phyloP scores from a whole-genome alignment of 139 green algal genomes.

The Spirogloea muscicola region DNA sequence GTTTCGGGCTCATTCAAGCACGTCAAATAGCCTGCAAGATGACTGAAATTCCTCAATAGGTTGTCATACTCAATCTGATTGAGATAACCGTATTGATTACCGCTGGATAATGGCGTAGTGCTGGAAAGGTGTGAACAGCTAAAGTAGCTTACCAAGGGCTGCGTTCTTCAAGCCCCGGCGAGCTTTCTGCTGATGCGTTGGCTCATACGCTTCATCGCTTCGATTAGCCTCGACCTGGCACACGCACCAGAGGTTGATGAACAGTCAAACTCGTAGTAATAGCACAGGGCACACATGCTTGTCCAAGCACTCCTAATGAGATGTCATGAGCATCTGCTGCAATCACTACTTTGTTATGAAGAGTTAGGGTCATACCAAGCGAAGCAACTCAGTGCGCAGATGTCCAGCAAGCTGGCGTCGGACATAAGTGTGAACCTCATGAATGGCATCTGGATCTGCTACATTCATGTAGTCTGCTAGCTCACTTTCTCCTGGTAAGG shows the following conservation, averaged over 20 bases:
- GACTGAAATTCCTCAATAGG: too few relatives aligned
- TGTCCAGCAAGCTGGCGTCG: conserved; percentile 63
- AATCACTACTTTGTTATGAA: too few relatives aligned
- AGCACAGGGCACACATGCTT: too few relatives aligned
- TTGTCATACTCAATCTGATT: too few relatives aligned
- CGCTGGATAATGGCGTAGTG: too few relatives aligned
- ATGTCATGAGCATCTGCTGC: too few relatives aligned
- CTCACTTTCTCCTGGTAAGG: conserved; percentile 67
- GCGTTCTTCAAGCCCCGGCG: conserved; percentile 79
- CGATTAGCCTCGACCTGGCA: conserved; percentile 41
- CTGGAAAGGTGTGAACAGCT: too few relatives aligned
- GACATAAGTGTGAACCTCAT: conserved; percentile 68
- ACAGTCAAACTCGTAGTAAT: too few relatives aligned
- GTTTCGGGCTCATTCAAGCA: conserved; percentile 64
- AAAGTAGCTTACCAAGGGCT: conserved; percentile 63
- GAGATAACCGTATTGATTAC: too few relatives aligned
- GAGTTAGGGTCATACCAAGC: too few relatives aligned
- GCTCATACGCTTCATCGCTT: conserved; percentile 58
- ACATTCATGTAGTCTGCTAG: conserved; percentile 71
- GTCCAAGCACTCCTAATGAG: too few relatives aligned
- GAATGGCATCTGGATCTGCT: conserved; percentile 61
- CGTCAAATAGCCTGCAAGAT: conserved; percentile 66
- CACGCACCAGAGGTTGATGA: too few relatives aligned
- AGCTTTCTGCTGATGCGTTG: conserved; percentile 59
- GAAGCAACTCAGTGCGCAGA: conserved; percentile 73